Conservation (phyloP, 805 yeast genomes). For the Starmerella ratchasimensis region DNA sequence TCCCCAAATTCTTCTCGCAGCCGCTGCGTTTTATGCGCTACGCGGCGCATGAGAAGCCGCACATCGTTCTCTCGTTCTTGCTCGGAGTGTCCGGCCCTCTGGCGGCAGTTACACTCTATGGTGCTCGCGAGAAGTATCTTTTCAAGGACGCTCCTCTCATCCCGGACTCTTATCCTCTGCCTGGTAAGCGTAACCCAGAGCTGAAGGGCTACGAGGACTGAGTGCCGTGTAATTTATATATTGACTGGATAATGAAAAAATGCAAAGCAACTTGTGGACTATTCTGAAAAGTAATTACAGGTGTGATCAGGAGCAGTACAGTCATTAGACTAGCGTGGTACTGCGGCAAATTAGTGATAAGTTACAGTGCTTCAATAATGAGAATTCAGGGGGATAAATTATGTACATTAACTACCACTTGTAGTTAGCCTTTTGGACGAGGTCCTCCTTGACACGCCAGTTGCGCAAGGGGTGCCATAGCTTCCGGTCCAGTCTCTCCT, state of each 20-base stretch:
- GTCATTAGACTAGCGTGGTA: no score
- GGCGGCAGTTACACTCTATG: conserved; percentile 44
- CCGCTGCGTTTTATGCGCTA: conserved; percentile 37
- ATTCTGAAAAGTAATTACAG: no score
- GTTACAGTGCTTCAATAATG: no score
- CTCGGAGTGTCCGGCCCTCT: conserved; percentile 59
- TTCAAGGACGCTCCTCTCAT: conserved; percentile 53
- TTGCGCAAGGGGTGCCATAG: conserved; percentile 34
- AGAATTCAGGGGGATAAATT: no score
- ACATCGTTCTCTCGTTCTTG: conserved; percentile 48
- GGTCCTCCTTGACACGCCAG: conserved; percentile 30
- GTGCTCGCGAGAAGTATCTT: conserved; percentile 53
- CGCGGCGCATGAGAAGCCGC: conserved; percentile 65
- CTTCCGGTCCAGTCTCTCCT: conserved; percentile 36
- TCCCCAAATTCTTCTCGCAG: conserved; percentile 26
- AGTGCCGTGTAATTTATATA: no score
- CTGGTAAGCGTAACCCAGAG: conserved; percentile 19
- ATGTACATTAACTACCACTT: conserved; percentile 24
- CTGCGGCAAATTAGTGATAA: no score
- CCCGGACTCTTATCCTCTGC: conserved; percentile 37
- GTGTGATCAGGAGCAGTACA: no score
- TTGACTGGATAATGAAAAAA: no score
- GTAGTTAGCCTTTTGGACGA: conserved; percentile 24
- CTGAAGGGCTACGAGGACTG: conserved; percentile 28
- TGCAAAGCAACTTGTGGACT: no score